Evolutionary conservation across 2,329 filamentous ascomycete genomes (phyloP).

Genomic region (Seiridium unicorne): DNA sequence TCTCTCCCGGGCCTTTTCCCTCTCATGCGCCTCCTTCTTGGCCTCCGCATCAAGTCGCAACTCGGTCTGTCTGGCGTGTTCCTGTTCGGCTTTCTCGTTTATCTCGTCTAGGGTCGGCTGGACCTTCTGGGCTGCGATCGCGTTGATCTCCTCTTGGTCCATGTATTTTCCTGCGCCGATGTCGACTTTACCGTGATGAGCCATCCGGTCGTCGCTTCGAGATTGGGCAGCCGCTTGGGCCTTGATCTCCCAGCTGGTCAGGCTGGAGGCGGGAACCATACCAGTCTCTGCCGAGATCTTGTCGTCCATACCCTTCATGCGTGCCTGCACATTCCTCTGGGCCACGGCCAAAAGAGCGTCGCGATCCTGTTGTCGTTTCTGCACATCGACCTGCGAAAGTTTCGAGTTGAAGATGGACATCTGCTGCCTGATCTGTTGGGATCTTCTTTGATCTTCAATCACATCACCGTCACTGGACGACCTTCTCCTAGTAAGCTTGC

Average conservation of each 20-base stretch:
- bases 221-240: constrained; percentile 68
- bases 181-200: constrained; percentile 56
- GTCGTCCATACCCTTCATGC: constrained; percentile 78
- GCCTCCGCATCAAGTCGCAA: constrained; percentile 63
- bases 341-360: constrained; percentile 74
- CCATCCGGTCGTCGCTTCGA: constrained; percentile 59
- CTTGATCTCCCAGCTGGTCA: constrained; percentile 77
- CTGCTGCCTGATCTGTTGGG: constrained; percentile 71
- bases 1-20: constrained; percentile 47
- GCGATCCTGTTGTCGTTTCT: constrained; percentile 74
- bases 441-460: constrained; percentile 65
- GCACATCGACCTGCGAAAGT: constrained; percentile 66
- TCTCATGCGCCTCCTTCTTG: constrained; percentile 56
- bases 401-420: constrained; percentile 76
- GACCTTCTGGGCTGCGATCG: constrained; percentile 72
- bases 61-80: constrained; percentile 65
- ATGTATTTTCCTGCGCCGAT: constrained; percentile 82
- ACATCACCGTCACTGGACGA: constrained; percentile 66
- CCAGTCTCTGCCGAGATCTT: constrained; percentile 76
- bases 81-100: constrained; percentile 70
- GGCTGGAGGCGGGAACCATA: constrained; percentile 64
- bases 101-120: constrained; percentile 87
- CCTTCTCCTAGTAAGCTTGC: constrained; percentile 60
- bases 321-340: constrained; percentile 80
- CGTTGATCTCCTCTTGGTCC: constrained; percentile 74